Percentiles rank a stretch among this genome's conserved stretches.
Conservation (phyloP, 2,329 filamentous ascomycete species). For the Xylaria sp. region DNA sequence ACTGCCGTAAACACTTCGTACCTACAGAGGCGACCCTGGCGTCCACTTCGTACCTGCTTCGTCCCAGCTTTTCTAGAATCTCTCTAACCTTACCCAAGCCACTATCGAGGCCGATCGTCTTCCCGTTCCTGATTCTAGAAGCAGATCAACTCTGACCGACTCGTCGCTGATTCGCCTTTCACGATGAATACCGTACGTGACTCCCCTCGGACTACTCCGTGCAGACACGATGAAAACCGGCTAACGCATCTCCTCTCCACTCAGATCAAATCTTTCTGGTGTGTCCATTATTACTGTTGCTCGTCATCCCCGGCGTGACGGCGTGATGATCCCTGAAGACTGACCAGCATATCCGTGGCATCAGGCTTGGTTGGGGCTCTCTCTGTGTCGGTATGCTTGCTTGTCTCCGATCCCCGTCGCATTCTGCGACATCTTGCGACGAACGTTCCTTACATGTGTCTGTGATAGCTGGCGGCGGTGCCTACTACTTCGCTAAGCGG, state of each 20-base stretch:
- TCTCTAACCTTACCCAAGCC: background rate
- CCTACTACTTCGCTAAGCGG: constrained; percentile 94
- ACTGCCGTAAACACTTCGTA: background rate
- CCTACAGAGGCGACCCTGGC: background rate
- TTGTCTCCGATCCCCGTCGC: background rate
- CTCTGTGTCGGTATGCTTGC: constrained; percentile 67
- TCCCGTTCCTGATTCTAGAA: background rate
- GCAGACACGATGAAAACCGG: background rate
- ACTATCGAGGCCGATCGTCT: constrained; percentile 2
- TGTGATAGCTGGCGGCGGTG: constrained; percentile 71
- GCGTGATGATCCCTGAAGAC: background rate
- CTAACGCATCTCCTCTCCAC: constrained; percentile 17
- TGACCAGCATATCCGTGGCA: constrained; percentile 2
- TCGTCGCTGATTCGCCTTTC: background rate
- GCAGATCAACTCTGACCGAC: background rate
- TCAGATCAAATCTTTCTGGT: constrained; percentile 64
- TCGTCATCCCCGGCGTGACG: background rate
- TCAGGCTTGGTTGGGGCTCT: constrained; percentile 85
- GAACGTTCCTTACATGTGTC: background rate
- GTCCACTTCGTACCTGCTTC: background rate
- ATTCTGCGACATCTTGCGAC: background rate
- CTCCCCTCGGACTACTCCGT: background rate
- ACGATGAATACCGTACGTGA: constrained; percentile 22
- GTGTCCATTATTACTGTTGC: constrained; percentile 25
- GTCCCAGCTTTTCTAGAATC: background rate